A percentile compares a stretch with the other conserved stretches of the same genome.
phyloP scores from a whole-genome alignment of 345 rosid species.

The Gynandropsis gynandra region DNA sequence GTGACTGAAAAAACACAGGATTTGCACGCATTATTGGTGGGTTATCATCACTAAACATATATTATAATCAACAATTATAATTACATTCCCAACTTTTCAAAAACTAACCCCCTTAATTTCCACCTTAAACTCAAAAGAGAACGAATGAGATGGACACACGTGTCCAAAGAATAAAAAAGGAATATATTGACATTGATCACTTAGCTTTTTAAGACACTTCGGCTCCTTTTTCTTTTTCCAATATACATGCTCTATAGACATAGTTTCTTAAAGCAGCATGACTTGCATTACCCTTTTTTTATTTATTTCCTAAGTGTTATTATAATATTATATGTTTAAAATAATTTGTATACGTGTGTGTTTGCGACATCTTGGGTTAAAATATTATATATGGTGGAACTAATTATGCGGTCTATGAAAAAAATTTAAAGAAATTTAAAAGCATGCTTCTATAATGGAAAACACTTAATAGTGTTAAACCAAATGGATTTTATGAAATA shows the following conservation, averaged over 20 bases:
- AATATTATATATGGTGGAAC: constrained; percentile 49
- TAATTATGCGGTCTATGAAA: constrained; percentile 50
- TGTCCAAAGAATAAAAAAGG: constrained; percentile 20
- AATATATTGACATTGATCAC: constrained; percentile 3
- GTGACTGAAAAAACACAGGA: constrained; percentile 16
- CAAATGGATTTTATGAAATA: constrained; percentile 10
- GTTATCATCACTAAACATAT: constrained; percentile 25
- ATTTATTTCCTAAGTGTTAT: constrained; percentile 14
- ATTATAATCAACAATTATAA: constrained; percentile 6
- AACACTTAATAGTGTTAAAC: constrained; percentile 27
- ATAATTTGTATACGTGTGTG: constrained; percentile 9
- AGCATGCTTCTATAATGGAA: constrained; percentile 35
- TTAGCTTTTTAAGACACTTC: constrained; percentile 11
- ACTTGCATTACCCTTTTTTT: constrained; percentile 32
- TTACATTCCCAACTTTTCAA: constrained; percentile 21
- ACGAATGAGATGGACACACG: constrained; percentile 42
- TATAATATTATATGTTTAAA: constrained; percentile 16
- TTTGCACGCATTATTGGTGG: constrained; percentile 24
- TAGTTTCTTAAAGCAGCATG: constrained; percentile 38
- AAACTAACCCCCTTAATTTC: constrained; percentile 26
- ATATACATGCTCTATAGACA: constrained; percentile 66
- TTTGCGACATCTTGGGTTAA: constrained; percentile 24
- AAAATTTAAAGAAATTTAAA: constrained; percentile 19
- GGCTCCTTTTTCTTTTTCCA: constrained; percentile 19
- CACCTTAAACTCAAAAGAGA: constrained; percentile 34